Percentiles rank a stretch among this genome's conserved stretches.
phyloP scores from a whole-genome alignment of 2,329 filamentous ascomycete genomes.

The Teratosphaeriaceae sp. region DNA sequence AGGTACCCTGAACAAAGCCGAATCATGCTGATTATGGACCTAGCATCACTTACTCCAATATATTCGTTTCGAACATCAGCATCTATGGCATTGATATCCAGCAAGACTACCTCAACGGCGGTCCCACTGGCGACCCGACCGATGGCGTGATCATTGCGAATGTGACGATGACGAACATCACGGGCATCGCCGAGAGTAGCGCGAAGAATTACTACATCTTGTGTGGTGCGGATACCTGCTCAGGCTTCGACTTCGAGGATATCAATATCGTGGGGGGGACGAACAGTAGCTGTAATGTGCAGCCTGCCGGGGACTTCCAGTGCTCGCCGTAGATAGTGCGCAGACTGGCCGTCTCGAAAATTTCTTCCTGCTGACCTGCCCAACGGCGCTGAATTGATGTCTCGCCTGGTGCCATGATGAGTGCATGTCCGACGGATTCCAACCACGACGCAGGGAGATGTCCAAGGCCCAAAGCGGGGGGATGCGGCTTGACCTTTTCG shows the following conservation, averaged over 20 bases:
- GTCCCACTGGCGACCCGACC: constrained; percentile 6
- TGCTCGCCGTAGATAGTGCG: constrained; percentile 8
- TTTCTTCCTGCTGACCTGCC: no score
- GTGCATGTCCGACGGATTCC: no score
- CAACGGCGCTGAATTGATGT: no score
- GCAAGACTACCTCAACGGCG: constrained; percentile 12
- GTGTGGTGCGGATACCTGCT: constrained; percentile 8
- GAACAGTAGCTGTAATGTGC: constrained; percentile 6
- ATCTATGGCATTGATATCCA: constrained; percentile 11
- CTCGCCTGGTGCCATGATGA: no score
- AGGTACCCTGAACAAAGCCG: background rate
- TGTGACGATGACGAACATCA: constrained; percentile 8
- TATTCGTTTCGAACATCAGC: constrained; percentile 6
- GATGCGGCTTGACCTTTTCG: no score
- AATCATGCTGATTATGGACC: background rate
- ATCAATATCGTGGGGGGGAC: constrained; percentile 5
- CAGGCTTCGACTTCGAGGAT: constrained; percentile 8
- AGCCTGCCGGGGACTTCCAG: constrained; percentile 3
- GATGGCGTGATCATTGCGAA: constrained; percentile 6
- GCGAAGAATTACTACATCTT: constrained; percentile 10
- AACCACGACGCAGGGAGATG: no score
- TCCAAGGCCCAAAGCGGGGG: no score
- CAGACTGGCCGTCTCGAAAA: no score
- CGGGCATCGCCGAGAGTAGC: constrained; percentile 1
- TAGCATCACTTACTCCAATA: constrained; percentile 9